Evolutionary conservation across 169 alveolate species (phyloP).

Genomic region (Plasmodium billcollinsi): DNA sequence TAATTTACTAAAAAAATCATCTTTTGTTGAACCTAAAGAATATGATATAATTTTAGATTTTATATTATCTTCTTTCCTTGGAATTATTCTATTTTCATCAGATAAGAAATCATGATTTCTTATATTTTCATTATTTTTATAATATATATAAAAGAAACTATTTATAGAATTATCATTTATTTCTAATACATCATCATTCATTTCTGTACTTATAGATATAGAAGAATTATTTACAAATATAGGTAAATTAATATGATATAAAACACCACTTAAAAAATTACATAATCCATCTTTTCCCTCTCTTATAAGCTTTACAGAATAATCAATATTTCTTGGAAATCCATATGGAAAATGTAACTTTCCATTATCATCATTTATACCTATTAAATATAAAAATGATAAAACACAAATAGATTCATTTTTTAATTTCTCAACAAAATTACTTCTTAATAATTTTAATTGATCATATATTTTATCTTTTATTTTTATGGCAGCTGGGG

Average conservation of each 20-base stretch:
- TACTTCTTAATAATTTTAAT: slow-evolving; percentile 30
- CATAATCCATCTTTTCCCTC: slow-evolving; percentile 89
- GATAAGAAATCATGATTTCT: slow-evolving; percentile 41
- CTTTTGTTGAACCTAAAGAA: slow-evolving; percentile 73
- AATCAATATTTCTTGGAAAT: slow-evolving; percentile 88
- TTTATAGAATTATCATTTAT: slow-evolving; percentile 13
- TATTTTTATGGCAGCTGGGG: slow-evolving; percentile 50
- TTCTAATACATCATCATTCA: slow-evolving; percentile 25
- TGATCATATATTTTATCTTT: slow-evolving; percentile 65
- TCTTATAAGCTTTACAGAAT: slow-evolving; percentile 79
- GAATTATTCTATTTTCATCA: slow-evolving; percentile 39
- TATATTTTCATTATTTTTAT: slow-evolving; percentile 29
- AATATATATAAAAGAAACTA: slow-evolving; percentile 55
- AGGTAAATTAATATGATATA: slow-evolving; percentile 89
- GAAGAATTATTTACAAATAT: slow-evolving; percentile 82
- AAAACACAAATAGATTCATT: slow-evolving; percentile 80
- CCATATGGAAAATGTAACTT: slow-evolving; percentile 87
- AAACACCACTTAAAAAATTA: slow-evolving; percentile 83
- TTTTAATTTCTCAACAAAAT: slow-evolving; percentile 41
- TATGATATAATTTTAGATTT: slow-evolving; percentile 69
- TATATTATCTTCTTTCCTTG: slow-evolving; percentile 20
- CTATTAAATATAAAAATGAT: slow-evolving; percentile 87
- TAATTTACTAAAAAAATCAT: slow-evolving; percentile 51
- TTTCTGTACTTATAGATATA: slow-evolving; percentile 34
- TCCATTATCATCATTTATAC: slow-evolving; percentile 85